These are phyloP conservation scores for Termitomyces sp. DNA, from an alignment of 768 basidiomycete genomes.

Conservation along the genomic window DNA sequence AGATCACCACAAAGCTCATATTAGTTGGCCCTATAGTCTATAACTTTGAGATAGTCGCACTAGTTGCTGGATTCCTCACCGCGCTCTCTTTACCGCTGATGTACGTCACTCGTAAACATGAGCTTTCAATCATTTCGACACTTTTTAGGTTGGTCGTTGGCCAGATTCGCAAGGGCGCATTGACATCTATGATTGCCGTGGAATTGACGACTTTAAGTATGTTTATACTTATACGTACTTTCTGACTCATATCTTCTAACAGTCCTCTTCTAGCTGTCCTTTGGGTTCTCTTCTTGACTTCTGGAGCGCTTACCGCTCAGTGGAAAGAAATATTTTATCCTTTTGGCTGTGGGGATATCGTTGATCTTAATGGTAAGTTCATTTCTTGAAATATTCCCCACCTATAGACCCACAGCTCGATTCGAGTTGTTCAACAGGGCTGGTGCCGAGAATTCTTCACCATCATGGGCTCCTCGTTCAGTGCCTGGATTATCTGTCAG, in stretches of 20 bases:
- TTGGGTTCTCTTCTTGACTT: constrained; percentile 9
- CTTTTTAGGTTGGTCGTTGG: constrained; percentile 9
- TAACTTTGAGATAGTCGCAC: constrained; percentile 10
- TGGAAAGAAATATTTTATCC: constrained; percentile 4
- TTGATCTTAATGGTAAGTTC: neutral
- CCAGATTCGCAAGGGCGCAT: constrained; percentile 8
- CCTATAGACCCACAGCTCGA: neutral
- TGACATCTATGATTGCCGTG: constrained; percentile 10
- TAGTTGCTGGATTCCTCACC: constrained; percentile 9
- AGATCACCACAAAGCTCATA: neutral
- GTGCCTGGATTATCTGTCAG: constrained; percentile 12
- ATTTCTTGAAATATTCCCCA: neutral
- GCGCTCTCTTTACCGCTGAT: constrained; percentile 5
- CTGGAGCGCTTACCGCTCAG: constrained; percentile 7
- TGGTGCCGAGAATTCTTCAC: constrained; percentile 11
- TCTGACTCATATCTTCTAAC: too few species aligned
- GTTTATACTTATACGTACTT: neutral
- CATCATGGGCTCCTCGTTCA: constrained; percentile 12
- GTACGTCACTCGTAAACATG: constrained; percentile 1
- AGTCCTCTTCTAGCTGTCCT: constrained; percentile 7
- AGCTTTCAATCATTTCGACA: neutral
- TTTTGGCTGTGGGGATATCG: constrained; percentile 5
- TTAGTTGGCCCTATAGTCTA: too few species aligned
- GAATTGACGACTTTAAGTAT: constrained; percentile 11
- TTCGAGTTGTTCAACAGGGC: neutral